Base-by-base conservation (phyloP, 2,329 filamentous ascomycete species). In the Venturiaceae sp. region DNA sequence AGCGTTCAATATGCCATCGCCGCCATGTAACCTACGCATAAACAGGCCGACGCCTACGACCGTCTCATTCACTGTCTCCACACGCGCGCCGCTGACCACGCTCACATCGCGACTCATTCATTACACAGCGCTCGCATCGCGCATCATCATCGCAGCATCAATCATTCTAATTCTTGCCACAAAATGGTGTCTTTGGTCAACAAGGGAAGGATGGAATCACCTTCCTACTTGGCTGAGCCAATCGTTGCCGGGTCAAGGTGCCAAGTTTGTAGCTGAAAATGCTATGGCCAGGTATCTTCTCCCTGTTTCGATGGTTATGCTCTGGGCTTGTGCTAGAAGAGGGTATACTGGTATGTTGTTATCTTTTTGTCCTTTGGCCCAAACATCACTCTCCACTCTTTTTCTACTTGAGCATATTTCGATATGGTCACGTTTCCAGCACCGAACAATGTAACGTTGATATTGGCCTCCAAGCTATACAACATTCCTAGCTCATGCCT, bases 41-140 rank as follows among this genome's bases (percentile, higher is more conserved):
- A 32, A 50, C 19, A 56, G 57, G 23, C 77, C 77, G 13, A 78
- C 94, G 26, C 86, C 90, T 52, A 95, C 91, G 2, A 96, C 94
- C n/a, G 85, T 89, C 69, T 87, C 89, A 64, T 97, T 92, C 79
- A 95, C 88, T 32, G 89, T 96, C 58, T 94, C 92, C 36, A 96
- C 92, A 60, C 83, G 84, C 47, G 83, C 88, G 13, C 67, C 71
- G 13, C 73, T 72, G 36, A 70, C 70, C 9, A 80, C 75, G 16
- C 66, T 80, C 33, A 66, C 77, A 14, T 74, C 79, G 13, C 75
- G 72, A 59, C 59, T 77, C 52, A 19, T 60, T 26, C 36, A 54
- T n/a, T 60, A 60, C 13, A 30, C 26, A 21, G 19, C 33, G 16
- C n/a, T 60, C 21, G 44, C 46, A 8, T 33, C 23, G 19, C 57